Percentiles rank a stretch among this genome's conserved stretches.
These are phyloP conservation scores for Pilobolus umbonatus DNA, from an alignment of 192 early-diverging fungal species.

Conservation along the genomic window DNA sequence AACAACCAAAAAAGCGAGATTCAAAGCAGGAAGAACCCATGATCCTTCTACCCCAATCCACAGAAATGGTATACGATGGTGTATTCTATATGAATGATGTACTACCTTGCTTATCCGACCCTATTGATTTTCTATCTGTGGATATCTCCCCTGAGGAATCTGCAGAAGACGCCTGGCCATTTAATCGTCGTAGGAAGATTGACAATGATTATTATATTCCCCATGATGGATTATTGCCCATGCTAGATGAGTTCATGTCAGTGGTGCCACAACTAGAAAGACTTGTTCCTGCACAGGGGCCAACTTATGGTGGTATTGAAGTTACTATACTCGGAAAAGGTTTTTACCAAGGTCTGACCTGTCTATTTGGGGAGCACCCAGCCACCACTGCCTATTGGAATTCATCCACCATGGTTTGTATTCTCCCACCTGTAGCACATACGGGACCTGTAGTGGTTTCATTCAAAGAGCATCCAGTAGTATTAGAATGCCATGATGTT, in stretches of 20 bases:
- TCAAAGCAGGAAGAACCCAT: neutral
- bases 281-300: constrained; percentile 80
- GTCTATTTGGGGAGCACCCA: constrained; percentile 70
- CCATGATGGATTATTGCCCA: constrained; percentile 25
- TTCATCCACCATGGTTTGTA: constrained; percentile 73
- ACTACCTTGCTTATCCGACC: no score
- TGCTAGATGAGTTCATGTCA: neutral
- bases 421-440: constrained; percentile 70
- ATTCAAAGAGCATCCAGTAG: constrained; percentile 48
- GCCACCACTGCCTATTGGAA: constrained; percentile 79
- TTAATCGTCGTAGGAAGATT: constrained; percentile 32
- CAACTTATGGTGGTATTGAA: constrained; percentile 80
- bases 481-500: constrained; percentile 37
- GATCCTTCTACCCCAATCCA: neutral
- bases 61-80: no score
- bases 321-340: constrained; percentile 79
- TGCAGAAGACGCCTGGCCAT: constrained; percentile 21
- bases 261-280: constrained; percentile 49
- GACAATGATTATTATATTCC: constrained; percentile 19
- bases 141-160: no score
- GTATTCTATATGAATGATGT: no score
- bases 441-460: constrained; percentile 69
- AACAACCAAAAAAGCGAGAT: neutral
- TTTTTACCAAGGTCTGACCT: constrained; percentile 67
- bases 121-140: no score